Evolutionary conservation across 1,139 yeast genomes (phyloP), one percentile per base, ranked within the genome.

Genomic region (Yamadazyma dendronema): DNA sequence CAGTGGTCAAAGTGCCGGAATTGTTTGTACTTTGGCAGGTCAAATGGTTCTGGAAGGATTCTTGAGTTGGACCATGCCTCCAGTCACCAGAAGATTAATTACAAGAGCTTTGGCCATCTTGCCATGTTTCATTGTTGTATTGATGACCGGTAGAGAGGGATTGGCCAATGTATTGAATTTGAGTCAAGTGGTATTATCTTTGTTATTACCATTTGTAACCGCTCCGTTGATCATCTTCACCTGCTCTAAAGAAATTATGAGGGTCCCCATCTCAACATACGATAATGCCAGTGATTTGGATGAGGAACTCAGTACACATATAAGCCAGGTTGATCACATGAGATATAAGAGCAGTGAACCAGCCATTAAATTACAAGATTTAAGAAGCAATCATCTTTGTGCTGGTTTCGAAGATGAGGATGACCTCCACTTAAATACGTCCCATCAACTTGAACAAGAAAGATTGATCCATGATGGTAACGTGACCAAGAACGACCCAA

Each of bases 1-100:
- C 56, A 85, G 96, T n/a, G 98, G 98, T 14, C 96, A 90, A 57
- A 85, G 96, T 53, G 97, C 98, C 2, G 97, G 98, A 34, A 86
- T 94, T 22, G 96, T 92, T n/a, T 92, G 97, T 54, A 92, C 98
- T 0, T 73, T 92, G 54, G 95, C 97, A 1, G 97, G 98, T 15
- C 98, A 92, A 59, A 88, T 90, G 79, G 96, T 92, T 2, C 81
- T 89, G 52, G 97, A 92, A 57, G 98, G 98, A 0, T 94, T 90
- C 52, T 71, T 90, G 33, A 72, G 77, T 43, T 88, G 97, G 92
- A 70, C 85, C 1, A 72, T 90, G 44, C 81, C 86, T 23, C 97
- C 98, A 1, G 92, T 94, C 68, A 67, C 84, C 3, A 78, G 97
- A 41, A 75, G 97, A 47, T 66, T 92, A 34, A 68, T 88, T 17